Evolutionary conservation across 2,329 filamentous ascomycete genomes (phyloP).

Genomic region (Graphilbum fragrans): DNA sequence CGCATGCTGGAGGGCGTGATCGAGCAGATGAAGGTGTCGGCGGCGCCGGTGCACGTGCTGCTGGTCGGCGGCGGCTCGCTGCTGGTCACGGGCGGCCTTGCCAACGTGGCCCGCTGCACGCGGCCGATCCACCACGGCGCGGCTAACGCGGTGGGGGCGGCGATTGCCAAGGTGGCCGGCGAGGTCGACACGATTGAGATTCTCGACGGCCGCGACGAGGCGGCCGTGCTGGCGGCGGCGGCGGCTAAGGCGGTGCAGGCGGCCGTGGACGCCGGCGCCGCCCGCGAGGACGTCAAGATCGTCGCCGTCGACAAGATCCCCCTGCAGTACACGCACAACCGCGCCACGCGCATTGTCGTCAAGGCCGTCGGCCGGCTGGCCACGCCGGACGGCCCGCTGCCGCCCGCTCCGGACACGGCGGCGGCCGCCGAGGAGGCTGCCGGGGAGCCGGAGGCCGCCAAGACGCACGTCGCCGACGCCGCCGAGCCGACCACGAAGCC

Average conservation of each 20-base stretch:
- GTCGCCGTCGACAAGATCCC: slow-evolving; percentile 42
- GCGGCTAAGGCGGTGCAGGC: slow-evolving; percentile 28
- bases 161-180: slow-evolving; percentile 45
- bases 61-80: slow-evolving; percentile 53
- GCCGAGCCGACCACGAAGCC: slow-evolving; percentile 11
- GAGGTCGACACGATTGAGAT: slow-evolving; percentile 34
- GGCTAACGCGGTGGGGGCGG: slow-evolving; percentile 54
- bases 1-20: slow-evolving; percentile 42
- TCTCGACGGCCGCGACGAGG: slow-evolving; percentile 21
- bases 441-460: slow-evolving; percentile 15
- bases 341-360: slow-evolving; percentile 41
- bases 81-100: slow-evolving; percentile 39
- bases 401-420: no score
- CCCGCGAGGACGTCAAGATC: slow-evolving; percentile 28
- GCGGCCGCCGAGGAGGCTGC: neutral
- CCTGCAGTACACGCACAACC: slow-evolving; percentile 37
- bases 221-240: slow-evolving; percentile 23
- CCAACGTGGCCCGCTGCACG: slow-evolving; percentile 37
- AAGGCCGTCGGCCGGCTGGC: slow-evolving; percentile 36
- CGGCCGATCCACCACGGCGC: slow-evolving; percentile 44
- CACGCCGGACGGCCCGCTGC: no score
- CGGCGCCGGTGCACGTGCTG: slow-evolving; percentile 44
- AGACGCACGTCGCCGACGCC: slow-evolving; percentile 21
- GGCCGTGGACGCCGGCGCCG: slow-evolving; percentile 31
- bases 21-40: slow-evolving; percentile 50